phyloP scores from a whole-genome alignment of 2,329 filamentous ascomycete species.

The Tolypocladium endophyticum region DNA sequence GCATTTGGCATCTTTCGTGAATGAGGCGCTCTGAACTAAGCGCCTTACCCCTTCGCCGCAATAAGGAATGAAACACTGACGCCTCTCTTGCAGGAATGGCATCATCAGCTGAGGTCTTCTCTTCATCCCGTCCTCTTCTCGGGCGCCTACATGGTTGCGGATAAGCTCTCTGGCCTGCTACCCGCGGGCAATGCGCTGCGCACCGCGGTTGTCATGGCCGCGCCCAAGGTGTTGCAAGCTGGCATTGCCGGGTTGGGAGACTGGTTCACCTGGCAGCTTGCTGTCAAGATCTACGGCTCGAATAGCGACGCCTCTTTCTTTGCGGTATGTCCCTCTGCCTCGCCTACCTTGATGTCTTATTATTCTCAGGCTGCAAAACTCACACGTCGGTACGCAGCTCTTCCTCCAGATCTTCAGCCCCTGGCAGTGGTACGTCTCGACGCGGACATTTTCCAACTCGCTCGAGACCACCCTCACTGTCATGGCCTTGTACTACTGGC shows the following conservation, averaged over 20 bases:
- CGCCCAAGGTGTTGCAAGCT: slow-evolving; percentile 69
- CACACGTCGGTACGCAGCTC: slow-evolving; percentile 14
- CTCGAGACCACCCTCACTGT: slow-evolving; percentile 83
- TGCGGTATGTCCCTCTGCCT: slow-evolving; percentile 39
- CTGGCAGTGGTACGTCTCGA: slow-evolving; percentile 96
- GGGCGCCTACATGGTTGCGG: slow-evolving; percentile 54
- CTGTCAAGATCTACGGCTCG: slow-evolving; percentile 59
- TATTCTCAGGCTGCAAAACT: background rate
- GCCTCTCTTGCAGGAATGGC: slow-evolving; percentile 66
- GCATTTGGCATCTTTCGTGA: slow-evolving; percentile 4
- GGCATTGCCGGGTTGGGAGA: slow-evolving; percentile 69
- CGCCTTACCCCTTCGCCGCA: background rate
- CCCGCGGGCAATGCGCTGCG: slow-evolving; percentile 42
- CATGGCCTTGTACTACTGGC: slow-evolving; percentile 72
- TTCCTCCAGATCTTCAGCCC: slow-evolving; percentile 32
- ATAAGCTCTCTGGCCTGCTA: slow-evolving; percentile 44
- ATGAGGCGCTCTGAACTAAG: background rate
- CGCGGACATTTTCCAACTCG: slow-evolving; percentile 87
- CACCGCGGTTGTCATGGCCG: slow-evolving; percentile 57
- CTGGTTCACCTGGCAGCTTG: slow-evolving; percentile 80
- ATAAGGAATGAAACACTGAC: slow-evolving; percentile 6
- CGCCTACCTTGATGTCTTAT: background rate
- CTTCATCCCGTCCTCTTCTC: slow-evolving; percentile 86
- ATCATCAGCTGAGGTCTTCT: slow-evolving; percentile 74
- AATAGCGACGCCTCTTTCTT: slow-evolving; percentile 54